Percentiles rank a stretch among this genome's conserved stretches.
Conservation (phyloP, 768 basidiomycete species). For the Cystobasidium tubakii region DNA sequence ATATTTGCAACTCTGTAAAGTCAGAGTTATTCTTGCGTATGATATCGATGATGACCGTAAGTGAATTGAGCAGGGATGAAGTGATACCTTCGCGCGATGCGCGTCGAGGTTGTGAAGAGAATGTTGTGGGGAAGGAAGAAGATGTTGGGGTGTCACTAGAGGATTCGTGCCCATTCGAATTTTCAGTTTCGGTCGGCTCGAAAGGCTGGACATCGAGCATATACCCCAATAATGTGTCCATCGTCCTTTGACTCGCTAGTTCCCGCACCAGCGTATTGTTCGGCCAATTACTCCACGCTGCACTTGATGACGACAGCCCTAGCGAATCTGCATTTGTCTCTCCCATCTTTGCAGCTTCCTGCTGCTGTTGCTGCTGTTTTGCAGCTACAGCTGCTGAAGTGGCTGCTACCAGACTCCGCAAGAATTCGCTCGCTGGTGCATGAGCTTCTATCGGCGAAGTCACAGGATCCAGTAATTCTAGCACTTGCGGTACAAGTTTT, state of each 20-base stretch:
- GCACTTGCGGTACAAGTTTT: constrained; percentile 70
- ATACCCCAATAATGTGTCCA: constrained; percentile 66
- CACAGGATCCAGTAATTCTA: constrained; percentile 74
- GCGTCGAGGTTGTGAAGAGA: not conserved
- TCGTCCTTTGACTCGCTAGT: constrained; percentile 66
- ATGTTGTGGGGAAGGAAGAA: not conserved
- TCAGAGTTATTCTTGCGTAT: constrained; percentile 98
- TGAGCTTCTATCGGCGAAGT: constrained; percentile 73
- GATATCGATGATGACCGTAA: constrained; percentile 75
- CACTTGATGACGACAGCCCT: constrained; percentile 1
- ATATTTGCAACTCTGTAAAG: constrained; percentile 79
- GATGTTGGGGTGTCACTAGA: not conserved
- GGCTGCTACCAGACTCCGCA: constrained; percentile 73
- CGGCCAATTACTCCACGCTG: constrained; percentile 41
- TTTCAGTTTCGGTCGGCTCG: not conserved
- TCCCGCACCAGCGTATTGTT: constrained; percentile 80
- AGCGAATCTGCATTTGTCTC: not conserved
- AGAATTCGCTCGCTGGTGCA: constrained; percentile 76
- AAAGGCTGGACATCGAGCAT: constrained; percentile 64
- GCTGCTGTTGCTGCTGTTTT: constrained; percentile 35
- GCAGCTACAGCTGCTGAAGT: constrained; percentile 16
- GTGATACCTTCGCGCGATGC: constrained; percentile 39
- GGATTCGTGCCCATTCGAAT: not conserved
- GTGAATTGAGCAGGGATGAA: constrained; percentile 61
- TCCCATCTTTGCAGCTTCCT: constrained; percentile 8